Evolutionary conservation across 768 basidiomycete species (phyloP).

Genomic region (Mycena kentingensis): DNA sequence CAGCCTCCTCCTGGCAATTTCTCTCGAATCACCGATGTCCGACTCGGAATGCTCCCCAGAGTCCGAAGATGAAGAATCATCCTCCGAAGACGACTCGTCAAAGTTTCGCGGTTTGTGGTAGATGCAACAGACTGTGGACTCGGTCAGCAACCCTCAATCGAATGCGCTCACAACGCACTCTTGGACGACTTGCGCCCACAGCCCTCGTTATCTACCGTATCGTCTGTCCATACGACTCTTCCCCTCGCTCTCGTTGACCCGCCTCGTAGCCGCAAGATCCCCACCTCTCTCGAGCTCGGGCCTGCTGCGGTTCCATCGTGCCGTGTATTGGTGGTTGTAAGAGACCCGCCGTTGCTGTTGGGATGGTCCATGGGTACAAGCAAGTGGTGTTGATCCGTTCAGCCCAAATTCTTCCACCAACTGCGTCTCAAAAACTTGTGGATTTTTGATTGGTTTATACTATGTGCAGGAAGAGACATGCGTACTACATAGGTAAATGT

Average conservation of each 20-base stretch:
- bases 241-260: no score
- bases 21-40: constrained; percentile 11
- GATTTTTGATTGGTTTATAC: no score
- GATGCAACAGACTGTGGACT: constrained; percentile 92
- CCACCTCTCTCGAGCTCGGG: no score
- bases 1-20: constrained; percentile 15
- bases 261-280: constrained; percentile 64
- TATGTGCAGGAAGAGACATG: no score
- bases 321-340: no score
- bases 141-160: background rate
- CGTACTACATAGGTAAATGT: no score
- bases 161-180: constrained; percentile 57
- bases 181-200: constrained; percentile 91
- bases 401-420: no score
- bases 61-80: constrained; percentile 50
- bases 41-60: constrained; percentile 49
- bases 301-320: no score
- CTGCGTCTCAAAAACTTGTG: no score
- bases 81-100: constrained; percentile 78
- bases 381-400: no score
- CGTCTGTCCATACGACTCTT: constrained; percentile 81
- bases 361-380: no score
- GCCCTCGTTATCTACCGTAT: constrained; percentile 89
- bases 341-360: no score
- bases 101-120: constrained; percentile 81